Conservation (phyloP, 768 basidiomycete species). For the Brasilioporus rufonigricans region DNA sequence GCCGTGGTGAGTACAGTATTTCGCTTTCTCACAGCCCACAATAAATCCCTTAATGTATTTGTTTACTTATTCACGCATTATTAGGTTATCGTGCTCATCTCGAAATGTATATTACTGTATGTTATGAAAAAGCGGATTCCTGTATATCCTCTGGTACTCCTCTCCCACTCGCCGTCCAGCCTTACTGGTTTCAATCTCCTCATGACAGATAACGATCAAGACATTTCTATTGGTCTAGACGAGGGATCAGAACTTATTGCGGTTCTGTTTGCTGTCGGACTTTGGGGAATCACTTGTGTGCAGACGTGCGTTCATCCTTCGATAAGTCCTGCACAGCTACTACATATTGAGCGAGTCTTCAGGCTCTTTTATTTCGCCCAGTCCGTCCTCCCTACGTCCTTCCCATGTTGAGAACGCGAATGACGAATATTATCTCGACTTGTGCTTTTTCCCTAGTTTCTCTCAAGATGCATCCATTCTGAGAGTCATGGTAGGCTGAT, state of each 20-base stretch:
- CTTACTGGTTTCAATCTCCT: not conserved
- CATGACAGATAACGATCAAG: not conserved
- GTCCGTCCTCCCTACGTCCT: slow-evolving; percentile 3
- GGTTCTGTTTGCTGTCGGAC: slow-evolving; percentile 17
- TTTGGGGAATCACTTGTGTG: slow-evolving; percentile 24
- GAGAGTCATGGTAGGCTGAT: slow-evolving; percentile 10
- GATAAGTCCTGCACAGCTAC: not conserved
- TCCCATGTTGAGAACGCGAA: not conserved
- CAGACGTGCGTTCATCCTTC: slow-evolving; percentile 15
- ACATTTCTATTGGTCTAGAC: not conserved
- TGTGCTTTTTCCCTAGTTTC: slow-evolving; percentile 4
- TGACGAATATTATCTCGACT: not conserved
- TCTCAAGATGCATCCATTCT: slow-evolving; percentile 1
- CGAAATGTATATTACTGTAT: not conserved
- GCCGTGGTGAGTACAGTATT: not conserved
- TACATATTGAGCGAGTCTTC: not conserved
- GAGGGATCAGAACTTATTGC: slow-evolving; percentile 18
- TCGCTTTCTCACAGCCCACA: not conserved
- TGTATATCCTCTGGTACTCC: not conserved
- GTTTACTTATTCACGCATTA: not conserved
- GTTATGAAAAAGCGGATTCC: not conserved
- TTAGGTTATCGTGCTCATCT: not conserved
- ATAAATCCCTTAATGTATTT: not conserved
- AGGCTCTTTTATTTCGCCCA: slow-evolving; percentile 21
- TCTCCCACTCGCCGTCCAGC: not conserved